A percentile compares a stretch with the other conserved stretches of the same genome.
Evolutionary conservation across 805 yeast genomes (phyloP).

Genomic region (Saccharomycopsis sp.): DNA sequence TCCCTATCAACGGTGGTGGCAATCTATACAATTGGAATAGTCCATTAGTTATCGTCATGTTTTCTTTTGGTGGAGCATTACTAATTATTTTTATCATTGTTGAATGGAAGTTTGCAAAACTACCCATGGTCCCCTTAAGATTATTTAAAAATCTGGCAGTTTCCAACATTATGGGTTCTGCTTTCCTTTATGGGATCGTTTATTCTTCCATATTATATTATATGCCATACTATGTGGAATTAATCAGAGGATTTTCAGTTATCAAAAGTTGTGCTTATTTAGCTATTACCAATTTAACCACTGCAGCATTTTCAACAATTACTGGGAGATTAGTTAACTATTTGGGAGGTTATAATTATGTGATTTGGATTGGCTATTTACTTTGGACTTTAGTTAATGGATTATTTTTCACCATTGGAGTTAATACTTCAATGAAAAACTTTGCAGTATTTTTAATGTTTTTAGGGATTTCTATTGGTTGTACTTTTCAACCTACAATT

Average conservation of each 20-base stretch:
- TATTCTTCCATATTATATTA: slow-evolving; percentile 38
- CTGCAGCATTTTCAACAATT: slow-evolving; percentile 30
- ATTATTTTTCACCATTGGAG: slow-evolving; percentile 28
- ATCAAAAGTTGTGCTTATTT: slow-evolving; percentile 31
- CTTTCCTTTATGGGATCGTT: slow-evolving; percentile 38
- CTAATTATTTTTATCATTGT: slow-evolving; percentile 35
- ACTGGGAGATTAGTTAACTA: slow-evolving; percentile 36
- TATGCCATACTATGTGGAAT: slow-evolving; percentile 38
- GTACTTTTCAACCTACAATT: slow-evolving; percentile 27
- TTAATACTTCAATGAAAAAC: slow-evolving; percentile 25
- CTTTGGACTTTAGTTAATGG: slow-evolving; percentile 33
- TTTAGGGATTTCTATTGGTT: slow-evolving; percentile 36
- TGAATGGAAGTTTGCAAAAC: slow-evolving; percentile 37
- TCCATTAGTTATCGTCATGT: slow-evolving; percentile 29
- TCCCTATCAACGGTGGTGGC: slow-evolving; percentile 59
- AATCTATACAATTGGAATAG: slow-evolving; percentile 45
- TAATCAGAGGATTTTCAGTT: slow-evolving; percentile 31
- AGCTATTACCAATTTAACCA: slow-evolving; percentile 32
- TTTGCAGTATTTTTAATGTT: slow-evolving; percentile 28
- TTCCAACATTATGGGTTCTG: slow-evolving; percentile 26
- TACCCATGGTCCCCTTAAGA: slow-evolving; percentile 46
- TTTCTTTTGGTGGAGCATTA: slow-evolving; percentile 33
- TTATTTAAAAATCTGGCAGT: slow-evolving; percentile 30
- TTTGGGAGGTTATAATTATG: slow-evolving; percentile 31
- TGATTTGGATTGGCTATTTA: slow-evolving; percentile 30